These are phyloP conservation scores for Paracamarosporium sp. DNA, from an alignment of 2,329 filamentous ascomycete genomes.

Conservation along the genomic window DNA sequence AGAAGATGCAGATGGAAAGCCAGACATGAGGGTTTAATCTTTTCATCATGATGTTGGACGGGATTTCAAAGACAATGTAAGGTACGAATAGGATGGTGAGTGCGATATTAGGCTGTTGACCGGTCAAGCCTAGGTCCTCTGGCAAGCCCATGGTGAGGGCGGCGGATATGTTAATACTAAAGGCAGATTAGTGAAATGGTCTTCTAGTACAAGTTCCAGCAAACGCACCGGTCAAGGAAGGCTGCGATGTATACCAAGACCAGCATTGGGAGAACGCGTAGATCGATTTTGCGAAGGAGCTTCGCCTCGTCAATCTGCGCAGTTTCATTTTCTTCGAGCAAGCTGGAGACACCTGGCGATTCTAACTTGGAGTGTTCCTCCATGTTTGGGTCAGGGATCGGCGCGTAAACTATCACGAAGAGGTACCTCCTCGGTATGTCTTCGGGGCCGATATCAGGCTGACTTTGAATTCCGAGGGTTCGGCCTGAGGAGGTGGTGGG, in stretches of 20 bases:
- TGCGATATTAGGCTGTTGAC: conserved; percentile 12
- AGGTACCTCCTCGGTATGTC: background rate
- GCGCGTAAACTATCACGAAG: no score
- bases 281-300: conserved; percentile 11
- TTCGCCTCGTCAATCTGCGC: background rate
- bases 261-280: conserved; percentile 10
- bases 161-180: conserved; percentile 19
- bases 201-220: background rate
- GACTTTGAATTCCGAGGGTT: background rate
- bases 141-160: conserved; percentile 11
- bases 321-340: background rate
- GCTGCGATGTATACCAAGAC: conserved; percentile 14
- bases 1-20: conserved; percentile 43
- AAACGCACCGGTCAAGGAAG: conserved; percentile 16
- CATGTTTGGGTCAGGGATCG: no score
- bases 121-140: conserved; percentile 14
- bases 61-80: conserved; percentile 60
- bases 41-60: conserved; percentile 70
- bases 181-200: background rate
- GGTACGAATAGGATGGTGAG: conserved; percentile 40
- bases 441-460: no score
- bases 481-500: background rate
- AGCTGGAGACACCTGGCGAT: background rate
- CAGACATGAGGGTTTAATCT: conserved; percentile 62
- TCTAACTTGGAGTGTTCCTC: background rate